Evolutionary conservation across 1,139 yeast species (phyloP), one percentile per base, ranked within the genome.

Genomic region (Kodamaea arcana): DNA sequence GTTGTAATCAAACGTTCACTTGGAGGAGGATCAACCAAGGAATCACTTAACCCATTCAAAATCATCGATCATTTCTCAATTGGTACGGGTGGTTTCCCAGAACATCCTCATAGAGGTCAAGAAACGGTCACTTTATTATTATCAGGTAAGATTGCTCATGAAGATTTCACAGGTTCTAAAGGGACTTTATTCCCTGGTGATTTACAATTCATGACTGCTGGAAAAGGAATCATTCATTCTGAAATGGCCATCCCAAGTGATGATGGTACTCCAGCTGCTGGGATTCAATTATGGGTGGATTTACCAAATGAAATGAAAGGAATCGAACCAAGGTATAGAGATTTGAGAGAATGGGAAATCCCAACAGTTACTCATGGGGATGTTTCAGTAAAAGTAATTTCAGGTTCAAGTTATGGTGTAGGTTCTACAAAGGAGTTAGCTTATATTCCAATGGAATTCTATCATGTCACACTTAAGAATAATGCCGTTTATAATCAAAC

Each of bases 151-250:
- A 67, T 88, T 60, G 92, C 94, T 20, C 97, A 88, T 57, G 95
- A 86, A 57, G 97, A 88, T 58, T 86, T 87, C 64, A 85, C 95
- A 3, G 96, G 96, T 1, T 68, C 82, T 24, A 72, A 75, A 38
- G 96, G 96, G 36, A 70, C 86, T 15, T 65, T 88, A 37, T 75
- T 78, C 40, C 80, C 88, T 15, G 97, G 96, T 34, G 97, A 88
- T 54, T 66, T 88, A 47, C 97, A 88, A 62, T 87, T 88, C 56
- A 88, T 88, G 95, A 88, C 96, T 38, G 96, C 96, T 7, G 96
- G 97, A 37, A 76, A 72, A 46, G 97, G 95, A 36, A 78, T 87
- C 30, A 87, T 85, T 26, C 95, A 87, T 52, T 76, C 88, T 4
- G 94, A 85, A 52, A 83, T 85, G 78, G 95, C 95, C n/a, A 76